phyloP scores from a whole-genome alignment of 2,329 filamentous ascomycete genomes.

The Stemphylium lycopersici region DNA sequence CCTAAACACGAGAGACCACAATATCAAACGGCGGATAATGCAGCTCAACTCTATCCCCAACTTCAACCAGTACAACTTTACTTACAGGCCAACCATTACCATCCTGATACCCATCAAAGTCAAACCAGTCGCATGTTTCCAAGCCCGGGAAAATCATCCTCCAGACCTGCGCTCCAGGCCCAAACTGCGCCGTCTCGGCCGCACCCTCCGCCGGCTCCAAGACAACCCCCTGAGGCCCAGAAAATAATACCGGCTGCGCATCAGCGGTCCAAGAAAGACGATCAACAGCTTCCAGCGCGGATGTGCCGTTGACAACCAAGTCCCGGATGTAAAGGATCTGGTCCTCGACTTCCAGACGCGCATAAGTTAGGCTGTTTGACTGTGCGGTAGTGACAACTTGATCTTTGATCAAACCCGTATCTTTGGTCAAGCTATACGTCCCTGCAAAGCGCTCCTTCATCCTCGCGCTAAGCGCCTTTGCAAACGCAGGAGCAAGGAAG shows the following conservation, averaged over 20 bases:
- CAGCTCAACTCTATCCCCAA: conserved; percentile 24
- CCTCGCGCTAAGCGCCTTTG: conserved; percentile 22
- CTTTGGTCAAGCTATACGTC: conserved; percentile 23
- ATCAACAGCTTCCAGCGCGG: conserved; percentile 38
- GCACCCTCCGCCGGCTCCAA: conserved; percentile 36
- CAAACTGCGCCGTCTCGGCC: conserved; percentile 31
- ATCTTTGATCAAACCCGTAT: conserved; percentile 29
- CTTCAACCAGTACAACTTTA: conserved; percentile 37
- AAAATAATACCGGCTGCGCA: conserved; percentile 25
- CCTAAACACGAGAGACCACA: conserved; percentile 16
- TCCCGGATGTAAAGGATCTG: conserved; percentile 37
- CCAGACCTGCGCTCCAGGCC: conserved; percentile 34
- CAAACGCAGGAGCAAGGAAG: conserved; percentile 36
- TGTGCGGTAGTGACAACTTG: conserved; percentile 10
- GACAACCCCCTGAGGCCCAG: conserved; percentile 28
- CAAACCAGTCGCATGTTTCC: conserved; percentile 39
- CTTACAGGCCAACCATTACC: conserved; percentile 39
- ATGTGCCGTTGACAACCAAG: conserved; percentile 36
- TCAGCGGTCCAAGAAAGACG: conserved; percentile 31
- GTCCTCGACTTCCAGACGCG: conserved; percentile 31
- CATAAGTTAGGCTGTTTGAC: conserved; percentile 24
- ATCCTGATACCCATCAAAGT: conserved; percentile 45
- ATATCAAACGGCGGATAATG: conserved; percentile 42
- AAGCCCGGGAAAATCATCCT: conserved; percentile 34
- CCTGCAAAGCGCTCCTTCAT: conserved; percentile 30